Evolutionary conservation across 1,284 basidiomycete species (phyloP).

Genomic region (Apiotrichum mycotoxinovorans): DNA sequence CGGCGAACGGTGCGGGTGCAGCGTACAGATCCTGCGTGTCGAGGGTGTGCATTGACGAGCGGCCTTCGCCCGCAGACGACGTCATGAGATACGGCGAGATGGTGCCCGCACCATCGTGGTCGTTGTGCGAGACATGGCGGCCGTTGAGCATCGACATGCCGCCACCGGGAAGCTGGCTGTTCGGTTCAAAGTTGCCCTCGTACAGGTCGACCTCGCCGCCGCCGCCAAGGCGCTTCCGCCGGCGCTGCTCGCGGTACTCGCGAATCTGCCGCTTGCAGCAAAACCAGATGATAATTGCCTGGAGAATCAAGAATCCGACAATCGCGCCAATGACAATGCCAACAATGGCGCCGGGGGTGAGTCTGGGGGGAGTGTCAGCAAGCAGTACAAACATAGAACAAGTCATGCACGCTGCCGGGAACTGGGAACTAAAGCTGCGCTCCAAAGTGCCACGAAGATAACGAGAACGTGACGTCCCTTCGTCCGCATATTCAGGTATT

Average conservation of each 20-base stretch:
- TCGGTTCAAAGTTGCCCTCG: not conserved
- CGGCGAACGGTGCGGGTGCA: not conserved
- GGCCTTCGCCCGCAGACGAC: constrained; percentile 12
- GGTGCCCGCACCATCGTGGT: constrained; percentile 17
- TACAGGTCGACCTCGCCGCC: constrained; percentile 33
- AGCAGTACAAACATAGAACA: not conserved
- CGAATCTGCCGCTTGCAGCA: constrained; percentile 38
- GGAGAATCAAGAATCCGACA: constrained; percentile 29
- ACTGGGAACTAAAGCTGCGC: no score
- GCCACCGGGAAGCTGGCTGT: not conserved
- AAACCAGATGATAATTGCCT: constrained; percentile 37
- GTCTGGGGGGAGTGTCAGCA: constrained; percentile 12
- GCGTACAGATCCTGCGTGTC: not conserved
- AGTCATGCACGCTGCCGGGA: no score
- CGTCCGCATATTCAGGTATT: no score
- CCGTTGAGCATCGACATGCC: constrained; percentile 1
- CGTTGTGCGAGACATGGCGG: not conserved
- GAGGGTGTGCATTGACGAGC: not conserved
- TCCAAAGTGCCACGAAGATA: no score
- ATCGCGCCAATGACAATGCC: constrained; percentile 41
- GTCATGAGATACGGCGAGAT: constrained; percentile 44
- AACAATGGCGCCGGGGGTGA: constrained; percentile 35
- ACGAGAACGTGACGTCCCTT: no score
- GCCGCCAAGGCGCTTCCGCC: constrained; percentile 24
- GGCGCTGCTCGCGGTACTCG: constrained; percentile 30